Evolutionary conservation across 2,329 filamentous ascomycete genomes (phyloP), one percentile per base, ranked within the genome.

Genomic region (Acarospora socialis): DNA sequence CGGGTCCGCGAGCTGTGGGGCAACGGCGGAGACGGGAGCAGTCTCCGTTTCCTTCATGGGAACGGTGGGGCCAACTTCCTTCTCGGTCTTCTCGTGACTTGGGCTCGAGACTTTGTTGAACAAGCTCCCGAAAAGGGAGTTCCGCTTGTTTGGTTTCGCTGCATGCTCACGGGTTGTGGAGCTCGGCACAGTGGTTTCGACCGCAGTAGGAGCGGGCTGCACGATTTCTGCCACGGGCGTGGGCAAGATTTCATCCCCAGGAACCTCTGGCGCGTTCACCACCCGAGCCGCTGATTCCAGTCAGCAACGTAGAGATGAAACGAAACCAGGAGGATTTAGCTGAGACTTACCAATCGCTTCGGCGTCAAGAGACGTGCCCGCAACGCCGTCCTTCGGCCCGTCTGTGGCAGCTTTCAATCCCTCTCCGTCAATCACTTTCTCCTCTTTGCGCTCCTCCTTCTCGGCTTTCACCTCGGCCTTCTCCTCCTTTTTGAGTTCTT

Each of bases 111-210:
- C 55, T 68, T 87, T 87, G 70, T 82, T 79, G 59, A 68, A 70
- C 53, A 81, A 74, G 50, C 73, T 76, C 47, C 73, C 73, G 59
- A 92, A 92, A 49, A 86, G 77, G 44, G 81, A 90, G 59, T 75
- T 74, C 57, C 83, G 81, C 80, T 92, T 92, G 58, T 72, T 67
- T 28, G 56, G 56, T 73, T 82, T 84, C 45, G 66, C 54, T 40
- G 71, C 69, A 59, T 73, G 72, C 56, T 71, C 71, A 12, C 44
- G 30, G 17, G 32, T 39, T 34, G 61, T 62, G 42, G 63, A n/a
- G n/a, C n/a, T n/a, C n/a, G n/a, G n/a, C n/a, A 61, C 51, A 62
- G 21, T 22, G 21, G 21, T 8, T 8, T 8, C 8, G 21, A 12
- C 8, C 8, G 21, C 21, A 22, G 21, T 8, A 22, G 21, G 21